Conservation (phyloP, 2,329 filamentous ascomycete species). For the Trichoderma brevicompactum region DNA sequence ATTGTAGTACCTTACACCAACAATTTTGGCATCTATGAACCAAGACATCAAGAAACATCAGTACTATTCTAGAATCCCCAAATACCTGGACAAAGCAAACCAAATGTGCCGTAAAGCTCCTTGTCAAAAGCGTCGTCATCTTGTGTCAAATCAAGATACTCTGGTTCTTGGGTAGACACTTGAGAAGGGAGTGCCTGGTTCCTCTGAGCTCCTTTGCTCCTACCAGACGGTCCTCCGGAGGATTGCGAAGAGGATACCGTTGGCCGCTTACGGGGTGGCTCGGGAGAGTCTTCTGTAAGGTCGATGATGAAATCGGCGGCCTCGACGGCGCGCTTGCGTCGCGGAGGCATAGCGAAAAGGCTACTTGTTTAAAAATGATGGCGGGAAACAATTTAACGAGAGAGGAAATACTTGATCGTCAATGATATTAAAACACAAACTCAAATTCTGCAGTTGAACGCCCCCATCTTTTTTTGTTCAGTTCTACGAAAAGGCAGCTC, state of each 20-base stretch:
- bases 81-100: slow-evolving; percentile 37
- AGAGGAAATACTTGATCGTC: background rate
- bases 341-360: slow-evolving; percentile 27
- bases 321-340: slow-evolving; percentile 44
- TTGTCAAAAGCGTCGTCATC: slow-evolving; percentile 47
- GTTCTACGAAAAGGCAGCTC: slow-evolving; percentile 8
- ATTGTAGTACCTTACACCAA: slow-evolving; percentile 62
- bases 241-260: slow-evolving; percentile 31
- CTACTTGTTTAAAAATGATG: background rate
- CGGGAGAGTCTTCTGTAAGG: slow-evolving; percentile 46
- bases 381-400: background rate
- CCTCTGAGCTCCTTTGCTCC: slow-evolving; percentile 30
- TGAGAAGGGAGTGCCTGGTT: slow-evolving; percentile 6
- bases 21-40: slow-evolving; percentile 51
- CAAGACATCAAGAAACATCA: background rate
- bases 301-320: slow-evolving; percentile 46
- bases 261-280: slow-evolving; percentile 37
- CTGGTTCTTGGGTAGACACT: slow-evolving; percentile 41
- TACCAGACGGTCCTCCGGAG: slow-evolving; percentile 19
- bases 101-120: slow-evolving; percentile 55
- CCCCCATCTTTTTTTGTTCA: slow-evolving; percentile 3
- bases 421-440: background rate
- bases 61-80: too few species aligned
- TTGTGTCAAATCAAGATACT: slow-evolving; percentile 51
- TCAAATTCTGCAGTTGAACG: background rate